Evolutionary conservation across 208 protist genomes (phyloP).

Genomic region (Kentomonas sorsogonicus): DNA sequence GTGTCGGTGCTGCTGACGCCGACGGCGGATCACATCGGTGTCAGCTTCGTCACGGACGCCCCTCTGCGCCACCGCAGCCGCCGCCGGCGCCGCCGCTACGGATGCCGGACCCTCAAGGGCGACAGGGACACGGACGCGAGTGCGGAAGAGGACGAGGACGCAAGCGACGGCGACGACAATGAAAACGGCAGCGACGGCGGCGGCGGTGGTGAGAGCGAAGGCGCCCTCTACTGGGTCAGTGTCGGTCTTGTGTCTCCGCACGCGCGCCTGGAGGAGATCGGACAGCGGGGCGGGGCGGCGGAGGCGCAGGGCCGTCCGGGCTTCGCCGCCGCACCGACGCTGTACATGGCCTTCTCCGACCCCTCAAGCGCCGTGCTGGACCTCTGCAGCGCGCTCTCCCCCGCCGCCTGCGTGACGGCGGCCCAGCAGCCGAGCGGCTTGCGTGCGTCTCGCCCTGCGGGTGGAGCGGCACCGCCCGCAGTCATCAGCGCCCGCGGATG

Average conservation of each 20-base stretch:
- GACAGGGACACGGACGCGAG: background rate
- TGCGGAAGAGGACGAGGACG: background rate
- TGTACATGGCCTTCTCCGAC: too few relatives aligned
- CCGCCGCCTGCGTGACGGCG: too few relatives aligned
- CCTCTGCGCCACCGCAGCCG: constrained; percentile 11
- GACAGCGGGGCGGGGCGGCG: too few relatives aligned
- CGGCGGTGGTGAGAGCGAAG: background rate
- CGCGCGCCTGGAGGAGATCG: too few relatives aligned
- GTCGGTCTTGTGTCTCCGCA: too few relatives aligned
- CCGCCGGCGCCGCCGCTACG: background rate
- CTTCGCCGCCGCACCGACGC: background rate
- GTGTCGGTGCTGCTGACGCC: constrained; percentile 33
- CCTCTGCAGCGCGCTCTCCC: too few relatives aligned
- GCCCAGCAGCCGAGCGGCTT: too few relatives aligned
- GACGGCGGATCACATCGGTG: constrained; percentile 14
- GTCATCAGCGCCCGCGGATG: too few relatives aligned
- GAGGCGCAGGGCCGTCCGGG: too few relatives aligned
- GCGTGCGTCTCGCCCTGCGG: too few relatives aligned
- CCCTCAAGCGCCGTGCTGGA: too few relatives aligned
- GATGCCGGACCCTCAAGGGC: background rate
- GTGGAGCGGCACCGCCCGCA: too few relatives aligned
- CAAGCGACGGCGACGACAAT: background rate
- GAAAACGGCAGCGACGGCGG: background rate
- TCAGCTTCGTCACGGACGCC: constrained; percentile 42
- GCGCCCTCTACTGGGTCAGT: background rate